Percentiles rank a stretch among this genome's conserved stretches.
These are phyloP conservation scores for Psilocybe mexicana DNA, from an alignment of 1,284 basidiomycete genomes.

Conservation along the genomic window DNA sequence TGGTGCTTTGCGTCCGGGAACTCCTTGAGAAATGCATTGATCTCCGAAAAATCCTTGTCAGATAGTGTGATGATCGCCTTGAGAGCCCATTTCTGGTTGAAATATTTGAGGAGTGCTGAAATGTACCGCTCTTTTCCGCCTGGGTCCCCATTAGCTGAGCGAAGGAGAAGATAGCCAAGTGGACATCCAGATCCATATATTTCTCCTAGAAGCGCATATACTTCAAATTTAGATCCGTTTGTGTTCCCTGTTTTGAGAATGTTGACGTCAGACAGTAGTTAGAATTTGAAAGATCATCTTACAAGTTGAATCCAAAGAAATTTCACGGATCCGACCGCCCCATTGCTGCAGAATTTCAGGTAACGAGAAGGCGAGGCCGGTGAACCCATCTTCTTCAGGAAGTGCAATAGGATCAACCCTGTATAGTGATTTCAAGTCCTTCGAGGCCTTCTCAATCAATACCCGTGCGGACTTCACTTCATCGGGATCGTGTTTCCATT, in stretches of 20 bases:
- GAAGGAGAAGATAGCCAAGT: constrained; percentile 26
- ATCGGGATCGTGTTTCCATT: constrained; percentile 11
- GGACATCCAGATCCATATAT: constrained; percentile 24
- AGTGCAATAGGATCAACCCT: constrained; percentile 5
- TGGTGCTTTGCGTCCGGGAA: constrained; percentile 32
- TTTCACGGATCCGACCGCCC: background rate
- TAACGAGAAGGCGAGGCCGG: constrained; percentile 2
- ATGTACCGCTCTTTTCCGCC: constrained; percentile 24
- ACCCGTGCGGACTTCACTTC: constrained; percentile 7
- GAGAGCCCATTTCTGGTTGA: constrained; percentile 20
- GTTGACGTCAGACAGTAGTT: background rate
- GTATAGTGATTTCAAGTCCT: background rate
- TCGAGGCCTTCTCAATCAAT: constrained; percentile 2
- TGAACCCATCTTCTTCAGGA: constrained; percentile 8
- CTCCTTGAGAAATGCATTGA: constrained; percentile 22
- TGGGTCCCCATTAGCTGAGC: constrained; percentile 7
- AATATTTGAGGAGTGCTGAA: constrained; percentile 17
- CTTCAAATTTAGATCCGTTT: constrained; percentile 23
- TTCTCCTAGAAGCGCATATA: constrained; percentile 25
- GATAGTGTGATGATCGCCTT: constrained; percentile 22
- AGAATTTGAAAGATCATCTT: background rate
- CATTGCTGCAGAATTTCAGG: constrained; percentile 4
- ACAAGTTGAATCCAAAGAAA: constrained; percentile 10
- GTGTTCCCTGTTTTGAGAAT: constrained; percentile 29
- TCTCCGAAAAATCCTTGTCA: constrained; percentile 29